phyloP scores from a whole-genome alignment of 768 basidiomycete genomes.

The Lactifluus hygrophoroides region DNA sequence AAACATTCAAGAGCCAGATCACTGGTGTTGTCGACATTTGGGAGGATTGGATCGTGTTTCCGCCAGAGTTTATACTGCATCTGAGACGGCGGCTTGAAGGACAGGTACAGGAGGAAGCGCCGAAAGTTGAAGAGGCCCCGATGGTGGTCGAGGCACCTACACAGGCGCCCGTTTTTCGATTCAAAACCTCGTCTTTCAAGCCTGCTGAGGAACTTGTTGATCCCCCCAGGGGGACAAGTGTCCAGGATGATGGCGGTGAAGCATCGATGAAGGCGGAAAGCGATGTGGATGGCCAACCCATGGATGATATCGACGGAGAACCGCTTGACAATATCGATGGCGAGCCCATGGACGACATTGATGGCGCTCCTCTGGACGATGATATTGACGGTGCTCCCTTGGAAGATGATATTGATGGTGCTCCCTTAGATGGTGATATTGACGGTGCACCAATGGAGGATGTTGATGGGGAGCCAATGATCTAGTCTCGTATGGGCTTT shows the following conservation, averaged over 20 bases:
- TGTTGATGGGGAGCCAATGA: constrained; percentile 30
- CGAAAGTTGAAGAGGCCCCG: constrained; percentile 16
- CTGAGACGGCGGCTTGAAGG: constrained; percentile 73
- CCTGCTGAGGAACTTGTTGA: constrained; percentile 43
- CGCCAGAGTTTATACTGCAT: constrained; percentile 73
- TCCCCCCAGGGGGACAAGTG: constrained; percentile 21
- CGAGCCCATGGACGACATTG: constrained; percentile 26
- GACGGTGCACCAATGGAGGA: constrained; percentile 29
- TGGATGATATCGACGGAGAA: constrained; percentile 38
- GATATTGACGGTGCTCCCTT: constrained; percentile 18
- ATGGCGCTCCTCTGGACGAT: constrained; percentile 36
- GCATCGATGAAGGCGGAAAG: constrained; percentile 36
- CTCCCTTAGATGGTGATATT: constrained; percentile 23
- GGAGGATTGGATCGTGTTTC: constrained; percentile 98
- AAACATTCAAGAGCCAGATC: constrained; percentile 92
- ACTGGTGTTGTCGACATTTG: constrained; percentile 85
- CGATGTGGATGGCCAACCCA: constrained; percentile 45
- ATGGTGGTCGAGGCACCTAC: constrained; percentile 28
- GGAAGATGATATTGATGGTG: constrained; percentile 20
- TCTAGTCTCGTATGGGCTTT: neutral
- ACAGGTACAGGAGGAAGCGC: constrained; percentile 26
- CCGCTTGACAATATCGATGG: constrained; percentile 32
- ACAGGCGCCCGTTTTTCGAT: constrained; percentile 40
- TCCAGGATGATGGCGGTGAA: constrained; percentile 32
- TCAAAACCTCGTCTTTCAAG: constrained; percentile 74